Percentiles rank a stretch among this genome's conserved stretches.
Conservation (phyloP, 805 yeast genomes). For the Metschnikowia cubensis region DNA sequence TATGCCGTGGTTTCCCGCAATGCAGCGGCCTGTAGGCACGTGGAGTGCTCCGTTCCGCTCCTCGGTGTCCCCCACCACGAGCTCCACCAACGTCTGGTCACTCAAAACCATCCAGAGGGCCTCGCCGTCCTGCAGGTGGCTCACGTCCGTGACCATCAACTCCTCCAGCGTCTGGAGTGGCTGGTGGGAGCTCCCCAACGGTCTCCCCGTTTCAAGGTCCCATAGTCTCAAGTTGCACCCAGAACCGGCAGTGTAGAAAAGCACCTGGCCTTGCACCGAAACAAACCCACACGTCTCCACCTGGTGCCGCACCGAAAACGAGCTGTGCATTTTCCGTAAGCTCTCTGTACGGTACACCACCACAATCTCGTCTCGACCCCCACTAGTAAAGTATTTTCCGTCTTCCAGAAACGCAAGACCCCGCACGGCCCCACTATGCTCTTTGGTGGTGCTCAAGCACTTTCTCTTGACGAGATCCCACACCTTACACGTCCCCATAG, state of each 20-base stretch:
- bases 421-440: slow-evolving; percentile 82
- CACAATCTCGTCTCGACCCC: slow-evolving; percentile 84
- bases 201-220: slow-evolving; percentile 47
- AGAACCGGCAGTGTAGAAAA: slow-evolving; percentile 74
- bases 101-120: slow-evolving; percentile 56
- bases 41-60: slow-evolving; percentile 16
- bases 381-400: slow-evolving; percentile 61
- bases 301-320: slow-evolving; percentile 70
- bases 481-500: slow-evolving; percentile 51
- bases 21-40: slow-evolving; percentile 47
- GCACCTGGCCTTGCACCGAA: slow-evolving; percentile 23
- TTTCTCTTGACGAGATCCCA: slow-evolving; percentile 75
- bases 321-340: slow-evolving; percentile 51
- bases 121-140: slow-evolving; percentile 31
- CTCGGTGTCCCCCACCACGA: slow-evolving; percentile 30
- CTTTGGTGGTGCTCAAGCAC: slow-evolving; percentile 56
- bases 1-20: slow-evolving; percentile 95
- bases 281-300: slow-evolving; percentile 69
- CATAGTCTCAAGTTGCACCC: slow-evolving; percentile 65
- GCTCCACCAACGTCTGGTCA: slow-evolving; percentile 73
- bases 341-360: slow-evolving; percentile 53
- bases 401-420: slow-evolving; percentile 62
- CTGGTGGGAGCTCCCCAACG: slow-evolving; percentile 41
- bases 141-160: slow-evolving; percentile 60
- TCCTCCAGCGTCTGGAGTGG: slow-evolving; percentile 68